Evolutionary conservation across 352 stramenopile species (phyloP), one percentile per base, ranked within the genome.

Genomic region (Pythium phragmitis): DNA sequence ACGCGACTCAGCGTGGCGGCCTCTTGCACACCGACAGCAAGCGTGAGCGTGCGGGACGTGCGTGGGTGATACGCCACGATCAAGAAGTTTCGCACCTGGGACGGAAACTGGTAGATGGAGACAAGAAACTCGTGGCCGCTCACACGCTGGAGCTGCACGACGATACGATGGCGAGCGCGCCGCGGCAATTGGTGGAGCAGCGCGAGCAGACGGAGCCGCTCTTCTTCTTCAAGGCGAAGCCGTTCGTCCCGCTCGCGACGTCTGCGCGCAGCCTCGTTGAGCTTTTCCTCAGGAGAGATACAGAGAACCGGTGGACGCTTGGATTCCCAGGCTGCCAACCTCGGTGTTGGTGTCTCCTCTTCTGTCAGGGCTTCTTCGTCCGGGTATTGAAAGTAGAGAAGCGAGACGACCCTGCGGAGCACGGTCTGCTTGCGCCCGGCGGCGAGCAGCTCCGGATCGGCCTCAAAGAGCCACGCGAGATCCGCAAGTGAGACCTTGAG

Each of bases 301-400:
- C 66, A 74, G 14, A 87, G 53, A 16, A 72, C 28, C 12, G 72
- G 73, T 5, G 60, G 11, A 39, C 21, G 9, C 14, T 16, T 46
- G 13, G 39, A 19, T 21, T n/a, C 14, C 2, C 11, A 42, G 14
- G 3, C 7, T 16, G 37, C 14, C 39, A 21, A 7, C 39, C 26
- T 30, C 26, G 26, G 26, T 23, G 5, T 46, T 7, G 17, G 39
- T 46, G 39, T 46, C 39, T 46, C 17, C 6, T 19, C 16, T 21
- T 46, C 39, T 8, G 3, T n/a, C 39, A 8, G 8, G 13, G 7
- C 11, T 17, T 16, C 17, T 46, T 68, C 61, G 4, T 67, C 50
- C 2, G 72, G 75, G 41, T 92, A 89, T 11, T 84, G 55, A 47
- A 92, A 90, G 67, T 77, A 92, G 26, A 92, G 62, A 43, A 92